These are phyloP conservation scores for Mucor saturninus DNA, from an alignment of 371 early-diverging fungal genomes.

Conservation along the genomic window DNA sequence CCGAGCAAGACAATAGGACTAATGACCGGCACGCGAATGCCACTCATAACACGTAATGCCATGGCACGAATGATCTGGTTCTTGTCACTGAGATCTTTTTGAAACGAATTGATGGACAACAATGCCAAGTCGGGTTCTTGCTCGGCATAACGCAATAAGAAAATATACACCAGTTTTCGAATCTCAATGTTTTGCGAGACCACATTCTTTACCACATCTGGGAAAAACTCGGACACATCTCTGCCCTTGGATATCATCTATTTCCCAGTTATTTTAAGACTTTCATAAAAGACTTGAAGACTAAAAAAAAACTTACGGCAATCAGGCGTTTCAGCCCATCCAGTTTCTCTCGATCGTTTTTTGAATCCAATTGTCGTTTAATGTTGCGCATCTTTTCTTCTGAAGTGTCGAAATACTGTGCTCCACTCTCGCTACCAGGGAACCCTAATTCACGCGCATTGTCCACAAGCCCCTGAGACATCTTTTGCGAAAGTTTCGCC, in stretches of 20 bases:
- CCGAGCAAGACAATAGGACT: slow-evolving; percentile 89
- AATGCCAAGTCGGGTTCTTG: slow-evolving; percentile 90
- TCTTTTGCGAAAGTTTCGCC: slow-evolving; percentile 81
- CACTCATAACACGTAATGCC: slow-evolving; percentile 94
- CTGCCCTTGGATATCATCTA: slow-evolving; percentile 92
- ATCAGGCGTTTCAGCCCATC: slow-evolving; percentile 90
- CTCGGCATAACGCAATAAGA: slow-evolving; percentile 91
- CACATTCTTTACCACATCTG: slow-evolving; percentile 96
- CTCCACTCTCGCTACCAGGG: slow-evolving; percentile 60
- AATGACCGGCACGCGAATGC: slow-evolving; percentile 91
- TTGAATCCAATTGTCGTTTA: slow-evolving; percentile 76
- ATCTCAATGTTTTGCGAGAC: slow-evolving; percentile 89
- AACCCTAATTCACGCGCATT: slow-evolving; percentile 87
- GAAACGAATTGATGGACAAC: slow-evolving; percentile 95
- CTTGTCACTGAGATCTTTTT: slow-evolving; percentile 92
- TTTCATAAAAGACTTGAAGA: neutral
- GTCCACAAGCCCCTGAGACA: slow-evolving; percentile 85
- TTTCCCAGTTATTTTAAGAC: neutral
- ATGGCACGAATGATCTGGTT: slow-evolving; percentile 93
- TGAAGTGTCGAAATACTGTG: slow-evolving; percentile 86
- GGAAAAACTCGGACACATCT: slow-evolving; percentile 91
- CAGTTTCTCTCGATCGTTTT: slow-evolving; percentile 89
- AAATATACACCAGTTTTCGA: slow-evolving; percentile 94
- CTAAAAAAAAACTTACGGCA: slow-evolving; percentile 64
- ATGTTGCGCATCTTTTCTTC: slow-evolving; percentile 85